A percentile compares a stretch with the other conserved stretches of the same genome.
phyloP scores from a whole-genome alignment of 495 filamentous ascomycete genomes.

The Lindgomyces ingoldianus region DNA sequence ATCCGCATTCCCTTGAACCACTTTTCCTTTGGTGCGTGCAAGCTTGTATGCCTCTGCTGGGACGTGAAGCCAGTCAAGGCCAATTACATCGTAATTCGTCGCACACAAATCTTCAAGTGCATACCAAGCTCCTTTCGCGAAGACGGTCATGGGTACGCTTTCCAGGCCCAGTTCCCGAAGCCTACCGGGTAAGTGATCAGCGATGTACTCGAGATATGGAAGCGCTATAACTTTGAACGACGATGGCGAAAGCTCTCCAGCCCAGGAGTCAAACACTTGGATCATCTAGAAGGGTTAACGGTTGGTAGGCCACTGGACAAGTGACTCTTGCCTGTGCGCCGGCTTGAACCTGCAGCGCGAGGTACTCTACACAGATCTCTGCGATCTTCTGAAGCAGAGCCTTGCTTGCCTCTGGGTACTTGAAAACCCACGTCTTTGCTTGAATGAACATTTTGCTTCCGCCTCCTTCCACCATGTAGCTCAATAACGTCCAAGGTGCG shows the following conservation, averaged over 20 bases:
- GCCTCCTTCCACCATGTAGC: conserved; percentile 98
- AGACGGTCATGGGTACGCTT: conserved; percentile 94
- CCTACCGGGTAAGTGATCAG: conserved; percentile 68
- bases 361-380: conserved; percentile 88
- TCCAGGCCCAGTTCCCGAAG: conserved; percentile 73
- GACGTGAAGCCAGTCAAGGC: conserved; percentile 93
- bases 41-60: conserved; percentile 78
- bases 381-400: conserved; percentile 85
- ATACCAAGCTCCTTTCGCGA: conserved; percentile 99
- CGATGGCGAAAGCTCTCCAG: conserved; percentile 82
- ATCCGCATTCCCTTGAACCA: conserved; percentile 92
- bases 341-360: conserved; percentile 87
- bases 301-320: not conserved
- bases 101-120: conserved; percentile 83
- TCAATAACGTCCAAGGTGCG: conserved; percentile 92
- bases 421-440: conserved; percentile 93
- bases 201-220: conserved; percentile 84
- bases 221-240: conserved; percentile 81
- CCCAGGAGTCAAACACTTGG: conserved; percentile 99
- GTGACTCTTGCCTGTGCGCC: conserved; percentile 67
- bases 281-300: conserved; percentile 60
- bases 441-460: conserved; percentile 90
- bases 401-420: conserved; percentile 77
- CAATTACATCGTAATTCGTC: conserved; percentile 88
- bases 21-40: conserved; percentile 65